Percentiles rank a stretch among this genome's conserved stretches.
Conservation (phyloP, 306 rosid species). For the Senna siamea region DNA sequence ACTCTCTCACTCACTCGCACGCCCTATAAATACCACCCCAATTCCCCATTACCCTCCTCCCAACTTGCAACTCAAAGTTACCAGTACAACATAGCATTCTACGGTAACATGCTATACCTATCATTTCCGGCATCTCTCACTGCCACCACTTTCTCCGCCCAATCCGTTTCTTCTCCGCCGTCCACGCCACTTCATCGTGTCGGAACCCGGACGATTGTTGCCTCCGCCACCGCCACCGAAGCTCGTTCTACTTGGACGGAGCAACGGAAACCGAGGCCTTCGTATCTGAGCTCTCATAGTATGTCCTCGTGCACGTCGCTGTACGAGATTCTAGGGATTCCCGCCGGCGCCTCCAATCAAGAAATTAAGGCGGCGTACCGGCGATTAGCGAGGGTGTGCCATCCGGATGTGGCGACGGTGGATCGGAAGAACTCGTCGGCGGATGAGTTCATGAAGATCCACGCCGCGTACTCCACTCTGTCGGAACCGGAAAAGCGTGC, state of each 20-base stretch:
- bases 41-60: not conserved
- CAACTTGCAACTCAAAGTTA: not conserved
- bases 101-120: slow-evolving; percentile 15
- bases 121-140: slow-evolving; percentile 36
- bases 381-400: slow-evolving; percentile 71
- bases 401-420: slow-evolving; percentile 82
- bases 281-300: slow-evolving; percentile 40
- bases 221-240: slow-evolving; percentile 49
- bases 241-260: slow-evolving; percentile 49
- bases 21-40: slow-evolving; percentile 31
- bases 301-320: slow-evolving; percentile 54
- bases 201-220: slow-evolving; percentile 28
- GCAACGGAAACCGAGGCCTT: slow-evolving; percentile 37
- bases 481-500: slow-evolving; percentile 93
- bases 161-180: slow-evolving; percentile 13
- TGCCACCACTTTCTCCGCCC: slow-evolving; percentile 27
- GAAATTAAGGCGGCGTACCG: slow-evolving; percentile 91
- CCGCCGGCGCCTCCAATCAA: slow-evolving; percentile 65
- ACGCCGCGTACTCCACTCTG: slow-evolving; percentile 81
- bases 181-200: not conserved
- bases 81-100: not conserved
- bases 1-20: not conserved
- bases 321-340: slow-evolving; percentile 79
- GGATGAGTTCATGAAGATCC: slow-evolving; percentile 75
- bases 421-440: slow-evolving; percentile 67